Base-by-base conservation (phyloP, 768 basidiomycete genomes). In the Amanita jacksonii region DNA sequence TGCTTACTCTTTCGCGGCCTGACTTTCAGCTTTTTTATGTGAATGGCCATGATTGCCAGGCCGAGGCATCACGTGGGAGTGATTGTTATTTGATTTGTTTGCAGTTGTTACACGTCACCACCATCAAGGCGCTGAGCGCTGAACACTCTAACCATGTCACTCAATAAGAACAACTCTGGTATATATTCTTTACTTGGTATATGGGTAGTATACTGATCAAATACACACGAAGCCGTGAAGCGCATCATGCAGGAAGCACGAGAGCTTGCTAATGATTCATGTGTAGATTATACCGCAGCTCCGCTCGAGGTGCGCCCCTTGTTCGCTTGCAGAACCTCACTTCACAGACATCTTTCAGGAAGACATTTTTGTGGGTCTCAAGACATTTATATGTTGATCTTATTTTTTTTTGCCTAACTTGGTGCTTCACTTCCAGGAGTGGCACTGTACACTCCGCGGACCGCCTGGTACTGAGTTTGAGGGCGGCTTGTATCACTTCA, bases 391-490 rank as follows among this genome's bases (percentile, higher is more conserved):
- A n/a, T 18, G 8, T 15, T 19, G 15, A n/a, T n/a, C n/a, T n/a
- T n/a, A n/a, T n/a, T n/a, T 13, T 7, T 33, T 10, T 18, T 23
- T 15, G 30, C 38, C 15, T 27, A 33, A n/a, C 15, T 10, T 23
- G 9, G 7, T 20, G 16, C 8, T 22, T 24, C 8, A 15, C n/a
- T 18, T 42, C 18, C 44, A 76, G 74, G 75, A 93, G 71, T 98
- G 94, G 94, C 93, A 97, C 58, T 96, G 91, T 58, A 97, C 94
- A n/a, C 72, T 98, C 43, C 81, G 90, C 49, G 94, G 93, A 2
- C 78, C 92, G 1, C 57, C 73, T 10, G 88, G 81, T 12, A 92
- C 90, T 28, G 92, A 97, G 58, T 98, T 85, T 49, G 87, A 90
- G 61, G 90, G 88, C 42, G 94, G 93, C 35, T 65, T 96, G n/a